These are phyloP conservation scores for Calonectria henricotiae DNA, from an alignment of 2,329 filamentous ascomycete species.

Conservation along the genomic window DNA sequence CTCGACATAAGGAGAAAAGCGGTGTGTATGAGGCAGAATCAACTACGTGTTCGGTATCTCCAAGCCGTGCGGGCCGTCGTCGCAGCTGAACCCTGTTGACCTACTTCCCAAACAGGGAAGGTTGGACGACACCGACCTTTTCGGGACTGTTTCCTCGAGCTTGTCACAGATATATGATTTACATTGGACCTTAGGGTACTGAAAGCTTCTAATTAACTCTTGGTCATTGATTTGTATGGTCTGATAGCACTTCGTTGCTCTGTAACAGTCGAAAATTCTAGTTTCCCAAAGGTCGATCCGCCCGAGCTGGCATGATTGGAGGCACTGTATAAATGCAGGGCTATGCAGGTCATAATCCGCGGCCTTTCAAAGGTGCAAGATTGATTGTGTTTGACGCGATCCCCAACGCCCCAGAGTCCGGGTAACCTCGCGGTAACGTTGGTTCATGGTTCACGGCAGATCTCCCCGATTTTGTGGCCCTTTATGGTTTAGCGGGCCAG, in stretches of 20 bases:
- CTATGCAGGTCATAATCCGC: background rate
- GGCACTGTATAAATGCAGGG: background rate
- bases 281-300: background rate
- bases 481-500: background rate
- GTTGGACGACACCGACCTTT: background rate
- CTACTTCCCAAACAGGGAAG: background rate
- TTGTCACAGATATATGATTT: no score
- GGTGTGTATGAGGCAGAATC: background rate
- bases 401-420: background rate
- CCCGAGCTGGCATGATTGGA: no score
- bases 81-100: background rate
- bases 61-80: no score
- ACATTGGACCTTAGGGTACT: no score
- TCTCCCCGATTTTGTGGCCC: background rate
- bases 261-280: background rate
- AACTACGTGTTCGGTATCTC: background rate
- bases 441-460: slow-evolving; percentile 1
- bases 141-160: background rate
- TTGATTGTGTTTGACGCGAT: background rate
- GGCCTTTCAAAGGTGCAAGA: background rate
- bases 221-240: no score
- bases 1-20: background rate
- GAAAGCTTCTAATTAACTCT: no score
- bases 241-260: no score
- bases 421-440: background rate